Evolutionary conservation across 139 green algal species (phyloP).

Genomic region (Micractinium sp.): DNA sequence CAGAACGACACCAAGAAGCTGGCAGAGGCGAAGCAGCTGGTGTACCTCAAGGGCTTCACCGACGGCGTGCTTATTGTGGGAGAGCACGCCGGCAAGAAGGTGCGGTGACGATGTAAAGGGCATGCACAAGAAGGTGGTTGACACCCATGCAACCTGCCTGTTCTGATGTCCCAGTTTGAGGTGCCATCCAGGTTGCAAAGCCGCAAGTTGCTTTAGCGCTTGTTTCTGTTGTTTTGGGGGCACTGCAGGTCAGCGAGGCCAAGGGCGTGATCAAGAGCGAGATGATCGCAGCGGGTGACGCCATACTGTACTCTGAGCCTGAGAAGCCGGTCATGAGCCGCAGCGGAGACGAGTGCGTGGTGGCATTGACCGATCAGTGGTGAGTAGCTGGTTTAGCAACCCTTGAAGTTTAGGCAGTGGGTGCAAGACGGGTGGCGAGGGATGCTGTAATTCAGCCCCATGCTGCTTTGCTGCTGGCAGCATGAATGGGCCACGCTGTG

Average conservation of each 20-base stretch:
- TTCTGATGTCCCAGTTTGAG: neutral
- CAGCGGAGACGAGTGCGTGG: constrained; percentile 95
- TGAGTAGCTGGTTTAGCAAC: constrained; percentile 52
- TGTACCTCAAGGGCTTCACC: constrained; percentile 99
- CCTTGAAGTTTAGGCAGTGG: neutral
- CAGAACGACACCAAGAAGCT: constrained; percentile 98
- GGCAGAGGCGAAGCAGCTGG: constrained; percentile 91
- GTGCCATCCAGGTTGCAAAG: neutral
- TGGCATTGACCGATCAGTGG: constrained; percentile 99
- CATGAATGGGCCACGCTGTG: neutral
- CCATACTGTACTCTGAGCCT: constrained; percentile 88
- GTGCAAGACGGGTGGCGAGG: neutral
- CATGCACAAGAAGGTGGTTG: neutral
- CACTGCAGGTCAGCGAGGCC: constrained; percentile 70
- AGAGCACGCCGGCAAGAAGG: constrained; percentile 84
- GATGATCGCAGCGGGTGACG: constrained; percentile 80
- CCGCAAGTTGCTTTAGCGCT: neutral
- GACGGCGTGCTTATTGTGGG: constrained; percentile 94
- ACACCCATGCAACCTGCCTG: neutral
- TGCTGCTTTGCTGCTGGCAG: neutral
- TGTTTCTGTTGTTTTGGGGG: neutral
- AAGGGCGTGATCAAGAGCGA: constrained; percentile 91
- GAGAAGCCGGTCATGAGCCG: constrained; percentile 87
- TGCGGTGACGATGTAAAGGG: constrained; percentile 23
- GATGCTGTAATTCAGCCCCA: too few relatives aligned